Percentiles rank a stretch among this genome's conserved stretches.
These are phyloP conservation scores for Stevia rebaudiana DNA, from an alignment of 140 eudicot genomes.

Conservation along the genomic window DNA sequence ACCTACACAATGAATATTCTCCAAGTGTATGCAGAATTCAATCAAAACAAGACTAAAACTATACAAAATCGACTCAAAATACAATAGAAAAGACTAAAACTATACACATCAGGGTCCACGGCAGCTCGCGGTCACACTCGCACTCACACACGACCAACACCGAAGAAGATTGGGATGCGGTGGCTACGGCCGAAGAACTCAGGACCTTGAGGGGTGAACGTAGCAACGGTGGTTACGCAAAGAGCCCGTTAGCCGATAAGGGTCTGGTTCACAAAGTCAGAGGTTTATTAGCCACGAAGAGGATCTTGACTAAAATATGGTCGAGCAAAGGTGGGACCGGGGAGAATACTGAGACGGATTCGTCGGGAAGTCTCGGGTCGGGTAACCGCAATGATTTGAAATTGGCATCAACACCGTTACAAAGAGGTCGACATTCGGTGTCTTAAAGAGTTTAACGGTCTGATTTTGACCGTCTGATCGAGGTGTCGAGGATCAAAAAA, in stretches of 20 bases:
- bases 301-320: constrained; percentile 70
- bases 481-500: too few species aligned
- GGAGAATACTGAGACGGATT: constrained; percentile 91
- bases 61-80: too few species aligned
- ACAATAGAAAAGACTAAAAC: too few species aligned
- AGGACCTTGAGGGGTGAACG: constrained; percentile 65
- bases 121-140: constrained; percentile 60
- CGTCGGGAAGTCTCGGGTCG: constrained; percentile 80
- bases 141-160: constrained; percentile 81
- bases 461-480: constrained; percentile 14
- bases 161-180: constrained; percentile 94
- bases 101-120: constrained; percentile 49
- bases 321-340: constrained; percentile 49
- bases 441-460: constrained; percentile 37
- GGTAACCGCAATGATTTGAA: constrained; percentile 61
- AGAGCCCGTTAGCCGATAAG: constrained; percentile 37
- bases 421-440: constrained; percentile 69
- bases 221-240: constrained; percentile 32
- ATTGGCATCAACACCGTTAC: constrained; percentile 46
- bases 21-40: too few species aligned
- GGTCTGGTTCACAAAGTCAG: constrained; percentile 60
- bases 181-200: constrained; percentile 84
- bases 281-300: constrained; percentile 59
- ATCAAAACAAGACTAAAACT: too few species aligned
- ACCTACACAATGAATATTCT: too few species aligned